These are phyloP conservation scores for Xylaria venustula DNA, from an alignment of 495 filamentous ascomycete species.

Conservation along the genomic window DNA sequence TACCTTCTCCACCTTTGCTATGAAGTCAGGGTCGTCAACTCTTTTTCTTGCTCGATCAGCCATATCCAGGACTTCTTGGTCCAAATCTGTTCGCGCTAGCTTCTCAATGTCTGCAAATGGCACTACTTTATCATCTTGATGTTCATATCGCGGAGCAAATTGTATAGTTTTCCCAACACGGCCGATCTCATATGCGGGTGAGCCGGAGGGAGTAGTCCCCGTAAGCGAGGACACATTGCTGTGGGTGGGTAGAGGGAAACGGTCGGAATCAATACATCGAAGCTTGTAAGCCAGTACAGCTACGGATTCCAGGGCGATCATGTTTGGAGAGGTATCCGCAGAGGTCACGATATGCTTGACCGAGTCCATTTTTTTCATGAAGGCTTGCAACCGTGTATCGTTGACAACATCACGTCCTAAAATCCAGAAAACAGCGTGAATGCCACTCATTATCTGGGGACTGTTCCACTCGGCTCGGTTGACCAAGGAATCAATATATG, in stretches of 20 bases:
- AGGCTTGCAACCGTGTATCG: conserved; percentile 60
- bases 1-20: conserved; percentile 34
- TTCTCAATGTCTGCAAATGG: conserved; percentile 53
- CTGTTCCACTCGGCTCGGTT: conserved; percentile 71
- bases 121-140: conserved; percentile 50
- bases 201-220: conserved; percentile 9
- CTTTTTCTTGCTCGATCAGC: conserved; percentile 46
- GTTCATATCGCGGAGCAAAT: conserved; percentile 61
- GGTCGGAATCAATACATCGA: conserved; percentile 64
- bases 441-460: conserved; percentile 58
- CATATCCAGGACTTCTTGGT: conserved; percentile 47
- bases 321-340: conserved; percentile 68
- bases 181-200: conserved; percentile 22
- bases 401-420: conserved; percentile 65
- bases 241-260: conserved; percentile 65
- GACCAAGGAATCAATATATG: conserved; percentile 68
- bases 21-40: conserved; percentile 39
- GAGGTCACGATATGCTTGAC: conserved; percentile 76
- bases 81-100: conserved; percentile 23
- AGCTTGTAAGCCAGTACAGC: conserved; percentile 63
- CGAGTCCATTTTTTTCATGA: conserved; percentile 60
- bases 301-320: conserved; percentile 62
- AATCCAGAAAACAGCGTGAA: conserved; percentile 78
- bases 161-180: conserved; percentile 48
- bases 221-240: conserved; percentile 41